Evolutionary conservation across 306 rosid genomes (phyloP), one percentile per base, ranked within the genome.

Genomic region (Lablab purpureus): DNA sequence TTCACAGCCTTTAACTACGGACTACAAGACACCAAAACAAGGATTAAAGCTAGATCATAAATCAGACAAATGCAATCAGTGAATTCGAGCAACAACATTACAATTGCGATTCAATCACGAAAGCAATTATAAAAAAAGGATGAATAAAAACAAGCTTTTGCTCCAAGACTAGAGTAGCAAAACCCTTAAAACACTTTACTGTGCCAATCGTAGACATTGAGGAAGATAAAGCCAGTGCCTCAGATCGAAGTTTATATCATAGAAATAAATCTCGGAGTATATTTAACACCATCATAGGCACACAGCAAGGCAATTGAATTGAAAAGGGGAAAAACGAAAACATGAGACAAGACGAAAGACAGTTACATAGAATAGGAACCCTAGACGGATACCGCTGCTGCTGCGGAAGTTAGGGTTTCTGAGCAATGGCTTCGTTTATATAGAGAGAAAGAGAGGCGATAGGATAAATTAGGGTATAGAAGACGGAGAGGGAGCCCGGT

Each of bases 271-370:
- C 93, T 90, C 96, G 60, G 66, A 89, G 95, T 90, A 90, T 84
- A 92, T 89, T 90, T 87, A 92, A 78, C 73, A 2, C 92, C 95
- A 88, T 90, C 95, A 88, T 17, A 43, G 94, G 92, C 89, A 82
- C 81, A 71, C 0, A 7, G 67, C 2, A 25, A 40, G 1, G 19
- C 1, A 6, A 17, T 13, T 14, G 4, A 5, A 37, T 4, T 40
- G 4, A 0, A 18, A 18, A 9, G 18, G 22, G 1, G 0, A 4
- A 47, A 17, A 45, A 22, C 0, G 7, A 3, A 1, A 6, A 34
- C n/a, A n/a, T 34, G 6, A 0, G 3, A 11, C 0, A 12, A 0
- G 1, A 49, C 1, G 0, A 40, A 2, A 2, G 0, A 40, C 2
- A 9, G 45, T 0, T 40, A 9, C 13, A 40, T 2, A 43, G 0